Evolutionary conservation across 805 yeast species (phyloP), one percentile per base, ranked within the genome.

Genomic region (Cyberlindnera lachancei): DNA sequence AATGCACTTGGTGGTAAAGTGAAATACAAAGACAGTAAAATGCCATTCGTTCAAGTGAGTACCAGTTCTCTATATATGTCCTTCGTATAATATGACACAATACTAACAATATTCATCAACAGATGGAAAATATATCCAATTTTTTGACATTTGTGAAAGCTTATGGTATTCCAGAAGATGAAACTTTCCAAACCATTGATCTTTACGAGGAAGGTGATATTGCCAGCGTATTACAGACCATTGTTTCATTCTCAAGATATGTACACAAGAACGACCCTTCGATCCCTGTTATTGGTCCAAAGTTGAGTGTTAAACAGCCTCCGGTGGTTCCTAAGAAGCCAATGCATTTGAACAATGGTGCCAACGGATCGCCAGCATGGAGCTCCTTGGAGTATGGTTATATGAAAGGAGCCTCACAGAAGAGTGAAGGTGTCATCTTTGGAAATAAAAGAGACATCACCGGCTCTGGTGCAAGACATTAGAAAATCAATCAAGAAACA

Each of bases 81-180:
- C n/a, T 14, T 15, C 17, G 27, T 24, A 14, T 7, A 14, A n/a
- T 24, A 18, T 8, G 12, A 7, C 16, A 27, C 7, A 7, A 4
- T 11, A 22, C 25, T 32, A 24, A 29, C 24, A 26, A 5, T n/a
- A n/a, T n/a, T n/a, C n/a, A n/a, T n/a, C n/a, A 13, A 13, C 73
- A 78, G 56, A 85, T 85, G 95, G 95, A 85, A 49, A 84, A 84
- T 48, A 83, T 85, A 21, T 74, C 85, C 30, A 72, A 73, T 41
- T 85, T 85, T 48, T 58, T 85, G 23, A 58, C 64, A 6, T 73
- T 78, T 34, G 75, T 86, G 30, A 71, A 76, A 41, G 33, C 51
- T 5, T 62, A 75, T 32, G 90, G 90, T 3, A 76, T 85, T 3
- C 84, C 87, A 6, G 80, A 81, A 42, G 87, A 82, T 50, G 95